Evolutionary conservation across 192 early-diverging fungal species (phyloP), one percentile per base, ranked within the genome.

Genomic region (Jimgerdemannia lactiflua): DNA sequence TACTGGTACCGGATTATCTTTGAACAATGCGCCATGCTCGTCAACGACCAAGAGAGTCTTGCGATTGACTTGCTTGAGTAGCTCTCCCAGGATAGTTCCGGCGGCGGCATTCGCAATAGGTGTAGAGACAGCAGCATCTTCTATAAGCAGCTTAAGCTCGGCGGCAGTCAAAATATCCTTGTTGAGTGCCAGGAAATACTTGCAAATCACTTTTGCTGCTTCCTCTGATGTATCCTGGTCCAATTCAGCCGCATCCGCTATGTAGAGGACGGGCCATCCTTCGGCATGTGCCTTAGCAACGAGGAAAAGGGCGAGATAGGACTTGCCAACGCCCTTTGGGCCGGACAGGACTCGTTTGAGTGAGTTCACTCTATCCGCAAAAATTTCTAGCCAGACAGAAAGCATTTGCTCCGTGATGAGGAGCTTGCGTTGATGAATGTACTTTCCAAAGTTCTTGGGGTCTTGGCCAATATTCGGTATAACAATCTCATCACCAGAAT

Each of bases 161-260:
- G 65, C n/a, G 29, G 42, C 76, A 43, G 80, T 78, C 74, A 82
- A 73, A 75, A 82, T 82, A 72, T 82, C 79, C 17, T 71, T 75
- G 64, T 80, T 80, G 0, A 80, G 71, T 10, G 79, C 75, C 70
- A 80, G 71, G 14, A 78, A 74, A 42, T 43, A 44, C 3, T 17
- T 64, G 75, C 73, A 67, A 39, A 73, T 19, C 17, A 44, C 71
- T 40, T 65, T 1, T 70, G 3, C 6, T 59, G 67, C 14, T 10
- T 54, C n/a, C 3, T 69, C 40, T 40, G 43, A 20, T 42, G 18
- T n/a, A 1, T 75, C 18, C 39, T 29, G 19, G 59, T 71, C 18
- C 70, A 80, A 70, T 2, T 65, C 19, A 73, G 42, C 19, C 43
- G 80, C 80, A 75, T 81, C 80, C 43, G 80, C 65, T 18, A 81